phyloP scores from a whole-genome alignment of 78 protist genomes.

The Chrysochromulina parva region DNA sequence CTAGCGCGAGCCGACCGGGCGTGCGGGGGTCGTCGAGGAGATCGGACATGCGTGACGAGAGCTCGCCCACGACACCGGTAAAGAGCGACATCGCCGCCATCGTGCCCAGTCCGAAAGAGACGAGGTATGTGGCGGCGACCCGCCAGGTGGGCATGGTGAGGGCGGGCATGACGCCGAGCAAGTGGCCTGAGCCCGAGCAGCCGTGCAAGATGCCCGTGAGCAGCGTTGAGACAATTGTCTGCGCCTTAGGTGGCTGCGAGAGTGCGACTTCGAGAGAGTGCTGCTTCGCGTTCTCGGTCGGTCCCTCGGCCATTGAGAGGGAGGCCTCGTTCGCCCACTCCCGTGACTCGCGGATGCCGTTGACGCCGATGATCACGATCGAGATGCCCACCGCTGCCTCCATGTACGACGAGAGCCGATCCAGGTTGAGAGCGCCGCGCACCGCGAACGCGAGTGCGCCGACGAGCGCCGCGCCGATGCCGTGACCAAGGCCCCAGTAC shows the following conservation, averaged over 20 bases:
- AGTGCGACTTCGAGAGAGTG: too few relatives aligned
- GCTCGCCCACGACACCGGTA: constrained; percentile 9
- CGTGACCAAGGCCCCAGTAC: constrained; percentile 30
- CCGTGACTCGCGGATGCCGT: not conserved
- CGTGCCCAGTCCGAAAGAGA: not conserved
- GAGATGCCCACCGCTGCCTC: constrained; percentile 21
- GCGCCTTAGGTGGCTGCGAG: not conserved
- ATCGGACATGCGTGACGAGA: not conserved
- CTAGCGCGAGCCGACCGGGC: constrained; percentile 3
- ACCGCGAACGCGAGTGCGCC: not conserved
- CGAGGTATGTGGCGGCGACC: not conserved
- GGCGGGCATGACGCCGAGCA: constrained; percentile 26
- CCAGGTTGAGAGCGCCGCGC: not conserved
- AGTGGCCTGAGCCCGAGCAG: constrained; percentile 21
- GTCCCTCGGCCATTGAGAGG: too few relatives aligned
- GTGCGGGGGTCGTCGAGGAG: not conserved
- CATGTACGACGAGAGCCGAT: not conserved
- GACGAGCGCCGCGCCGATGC: constrained; percentile 8
- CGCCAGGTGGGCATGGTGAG: not conserved
- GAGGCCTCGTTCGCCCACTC: not conserved
- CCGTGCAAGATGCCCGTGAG: not conserved
- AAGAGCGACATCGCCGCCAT: not conserved
- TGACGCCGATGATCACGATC: not conserved
- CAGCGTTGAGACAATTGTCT: not conserved
- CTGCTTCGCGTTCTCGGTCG: too few relatives aligned